Evolutionary conservation across 2,329 filamentous ascomycete species (phyloP), one percentile per base, ranked within the genome.

Genomic region (Lanzia echinophila): DNA sequence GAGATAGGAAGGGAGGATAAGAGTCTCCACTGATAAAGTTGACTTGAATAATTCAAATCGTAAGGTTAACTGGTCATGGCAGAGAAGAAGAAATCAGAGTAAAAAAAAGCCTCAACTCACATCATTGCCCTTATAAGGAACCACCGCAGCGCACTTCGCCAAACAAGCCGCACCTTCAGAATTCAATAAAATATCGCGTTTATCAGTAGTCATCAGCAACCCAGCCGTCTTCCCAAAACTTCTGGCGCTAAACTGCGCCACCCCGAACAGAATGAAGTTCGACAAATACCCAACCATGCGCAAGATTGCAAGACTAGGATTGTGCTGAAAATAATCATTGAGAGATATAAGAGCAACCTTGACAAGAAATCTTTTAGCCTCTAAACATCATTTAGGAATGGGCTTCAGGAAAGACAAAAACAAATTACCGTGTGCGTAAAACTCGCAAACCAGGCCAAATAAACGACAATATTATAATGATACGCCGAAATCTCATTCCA

Each of bases 381-480:
- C n/a, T n/a, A n/a, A n/a, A n/a, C n/a, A n/a, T n/a, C n/a, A n/a
- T n/a, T n/a, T n/a, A n/a, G n/a, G n/a, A n/a, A n/a, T n/a, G n/a
- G n/a, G n/a, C n/a, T n/a, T n/a, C n/a, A n/a, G n/a, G n/a, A n/a
- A n/a, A n/a, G n/a, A n/a, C n/a, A n/a, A n/a, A n/a, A n/a, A n/a
- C n/a, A n/a, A n/a, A n/a, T n/a, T n/a, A 50, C 48, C 3, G 38
- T 44, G 3, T 50, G 48, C 10, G 39, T 50, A 13, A 50, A 50
- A 32, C 28, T 50, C 7, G 47, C 32, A 5, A 50, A 50, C 48
- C 48, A 50, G 33, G 38, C 38, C 17, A 50, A 7, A 8, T 43
- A 50, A 2, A 50, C 39, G 10, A 50, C 42, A 10, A 50, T 50
- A 10, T 49, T 49, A n/a, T 49, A 49, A 49, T 50, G 39, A 5